A percentile compares a stretch with the other conserved stretches of the same genome.
Evolutionary conservation across 371 early-diverging fungal species (phyloP).

Genomic region (Apophysomyces elegans): DNA sequence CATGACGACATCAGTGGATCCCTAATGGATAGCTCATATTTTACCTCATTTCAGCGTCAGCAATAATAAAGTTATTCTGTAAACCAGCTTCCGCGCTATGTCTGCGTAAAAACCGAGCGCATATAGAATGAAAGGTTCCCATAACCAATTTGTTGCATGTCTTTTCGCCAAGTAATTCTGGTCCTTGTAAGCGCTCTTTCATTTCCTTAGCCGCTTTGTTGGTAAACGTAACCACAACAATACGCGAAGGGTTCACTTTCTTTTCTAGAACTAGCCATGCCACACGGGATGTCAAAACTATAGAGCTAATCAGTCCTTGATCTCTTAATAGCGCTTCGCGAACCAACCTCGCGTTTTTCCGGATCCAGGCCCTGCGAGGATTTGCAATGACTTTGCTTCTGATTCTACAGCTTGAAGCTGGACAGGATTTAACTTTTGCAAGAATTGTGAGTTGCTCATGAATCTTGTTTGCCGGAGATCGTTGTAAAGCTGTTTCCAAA

Average conservation of each 20-base stretch:
- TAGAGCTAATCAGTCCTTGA: slow-evolving; percentile 20
- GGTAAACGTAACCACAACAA: slow-evolving; percentile 69
- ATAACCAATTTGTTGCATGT: slow-evolving; percentile 32
- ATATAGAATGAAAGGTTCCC: slow-evolving; percentile 67
- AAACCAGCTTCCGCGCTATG: slow-evolving; percentile 34
- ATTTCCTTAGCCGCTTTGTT: slow-evolving; percentile 71
- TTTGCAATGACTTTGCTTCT: slow-evolving; percentile 41
- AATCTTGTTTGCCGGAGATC: too few relatives aligned
- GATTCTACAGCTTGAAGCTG: slow-evolving; percentile 36
- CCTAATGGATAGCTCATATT: background rate
- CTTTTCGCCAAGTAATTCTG: slow-evolving; percentile 28
- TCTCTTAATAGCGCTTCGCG: slow-evolving; percentile 12
- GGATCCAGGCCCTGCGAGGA: slow-evolving; percentile 68
- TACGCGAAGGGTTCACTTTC: slow-evolving; percentile 35
- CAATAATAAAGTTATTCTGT: slow-evolving; percentile 48
- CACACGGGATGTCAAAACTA: slow-evolving; percentile 49
- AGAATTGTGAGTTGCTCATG: background rate
- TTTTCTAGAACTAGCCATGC: slow-evolving; percentile 45
- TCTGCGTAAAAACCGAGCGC: slow-evolving; percentile 44
- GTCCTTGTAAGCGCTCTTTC: slow-evolving; percentile 39
- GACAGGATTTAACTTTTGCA: slow-evolving; percentile 25
- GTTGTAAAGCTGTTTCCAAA: too few relatives aligned
- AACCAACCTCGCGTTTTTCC: slow-evolving; percentile 65
- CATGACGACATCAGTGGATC: background rate
- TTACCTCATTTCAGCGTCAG: slow-evolving; percentile 37